Evolutionary conservation across 2,329 filamentous ascomycete genomes (phyloP), one percentile per base, ranked within the genome.

Genomic region (Septoria linicola): DNA sequence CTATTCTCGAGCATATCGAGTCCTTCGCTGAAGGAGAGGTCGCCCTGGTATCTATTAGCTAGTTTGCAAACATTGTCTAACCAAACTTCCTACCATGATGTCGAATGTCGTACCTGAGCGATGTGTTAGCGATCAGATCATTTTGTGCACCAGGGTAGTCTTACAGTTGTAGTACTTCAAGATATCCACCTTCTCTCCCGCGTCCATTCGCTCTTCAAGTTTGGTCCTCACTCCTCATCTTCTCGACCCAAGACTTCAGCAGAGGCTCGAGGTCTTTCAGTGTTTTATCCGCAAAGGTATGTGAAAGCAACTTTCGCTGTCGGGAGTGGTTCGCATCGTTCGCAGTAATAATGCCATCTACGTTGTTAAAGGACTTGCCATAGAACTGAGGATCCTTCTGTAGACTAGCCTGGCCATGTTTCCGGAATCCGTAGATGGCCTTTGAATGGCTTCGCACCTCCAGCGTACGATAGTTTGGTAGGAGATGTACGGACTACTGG

Each of bases 401-500:
- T 8, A 53, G 41, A 36, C 53, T 51, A 2, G 40, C 17, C 27
- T 59, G 45, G 1, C 56, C 54, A 8, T 44, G 19, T 20, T 60
- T 62, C 30, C 53, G 55, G 54, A 60, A 60, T 16, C 65, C 66
- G 42, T 67, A 61, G 21, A 68, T 50, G 11, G n/a, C 62, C 58
- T 39, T 62, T 59, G 54, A 56, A 66, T 2, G 60, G 57, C 23
- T 59, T 21, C 16, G 53, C 54, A 3, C 58, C 60, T 16, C 46
- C 39, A 41, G 61, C 65, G 57, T 69, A 71, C 14, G 65, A 70
- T 3, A 76, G 58, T 20, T 72, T 64, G 31, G 67, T 66, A 0
- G 74, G 74, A 0, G 65, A 62, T 11, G 72, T 66, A 1, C 73
- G 67, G 14, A 75, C 69, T 2, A 73, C 60, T 3, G 61, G 55